These are phyloP conservation scores for Cystobasidium tubakii DNA, from an alignment of 768 basidiomycete genomes.

Conservation along the genomic window DNA sequence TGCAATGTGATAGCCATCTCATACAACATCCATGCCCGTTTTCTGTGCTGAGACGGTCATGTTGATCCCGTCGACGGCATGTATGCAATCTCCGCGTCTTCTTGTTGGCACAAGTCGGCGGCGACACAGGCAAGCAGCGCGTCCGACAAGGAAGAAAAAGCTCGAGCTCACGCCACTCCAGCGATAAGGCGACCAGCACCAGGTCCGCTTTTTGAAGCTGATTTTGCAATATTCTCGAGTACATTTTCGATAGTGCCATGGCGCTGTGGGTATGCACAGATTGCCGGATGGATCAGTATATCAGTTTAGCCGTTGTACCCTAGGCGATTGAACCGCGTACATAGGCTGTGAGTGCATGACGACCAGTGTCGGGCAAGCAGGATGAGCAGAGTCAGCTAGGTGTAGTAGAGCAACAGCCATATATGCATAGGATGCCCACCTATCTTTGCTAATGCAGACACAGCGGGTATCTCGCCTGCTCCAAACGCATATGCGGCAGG, in stretches of 20 bases:
- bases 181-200: slow-evolving; percentile 35
- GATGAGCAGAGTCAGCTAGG: background rate
- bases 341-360: background rate
- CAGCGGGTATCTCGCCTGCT: slow-evolving; percentile 11
- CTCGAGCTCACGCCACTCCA: slow-evolving; percentile 1
- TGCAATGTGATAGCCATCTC: no score
- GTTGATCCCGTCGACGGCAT: no score
- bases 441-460: slow-evolving; percentile 46
- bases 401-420: background rate
- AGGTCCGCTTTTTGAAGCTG: slow-evolving; percentile 45
- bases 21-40: no score
- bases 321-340: background rate
- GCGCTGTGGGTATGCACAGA: slow-evolving; percentile 52
- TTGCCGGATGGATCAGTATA: background rate
- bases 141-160: background rate
- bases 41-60: no score
- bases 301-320: background rate
- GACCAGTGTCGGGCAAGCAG: background rate
- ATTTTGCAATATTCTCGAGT: slow-evolving; percentile 40
- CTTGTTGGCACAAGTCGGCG: no score
- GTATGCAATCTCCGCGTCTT: no score
- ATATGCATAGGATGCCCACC: background rate
- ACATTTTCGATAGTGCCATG: slow-evolving; percentile 72
- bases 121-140: background rate
- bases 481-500: background rate